phyloP scores from a whole-genome alignment of 257 asterid genomes.

The Solanum neorickii region DNA sequence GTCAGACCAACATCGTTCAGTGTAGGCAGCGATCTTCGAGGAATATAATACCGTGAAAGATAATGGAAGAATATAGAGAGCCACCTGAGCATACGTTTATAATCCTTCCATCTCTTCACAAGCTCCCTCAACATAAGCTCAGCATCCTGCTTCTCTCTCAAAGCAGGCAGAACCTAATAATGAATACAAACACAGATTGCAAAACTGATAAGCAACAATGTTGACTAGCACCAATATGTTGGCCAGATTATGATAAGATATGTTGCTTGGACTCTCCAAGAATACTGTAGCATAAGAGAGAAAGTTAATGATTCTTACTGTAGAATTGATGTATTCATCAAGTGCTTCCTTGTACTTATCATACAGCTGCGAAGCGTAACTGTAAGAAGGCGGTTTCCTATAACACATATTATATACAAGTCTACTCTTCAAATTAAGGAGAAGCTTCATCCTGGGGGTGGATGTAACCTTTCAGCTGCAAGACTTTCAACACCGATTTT shows the following conservation, averaged over 20 bases:
- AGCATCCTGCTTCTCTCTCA: conserved; percentile 26
- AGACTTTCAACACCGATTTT: neutral
- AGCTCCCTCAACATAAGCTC: conserved; percentile 42
- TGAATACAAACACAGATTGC: neutral
- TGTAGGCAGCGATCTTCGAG: conserved; percentile 15
- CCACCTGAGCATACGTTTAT: conserved; percentile 19
- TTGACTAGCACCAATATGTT: neutral
- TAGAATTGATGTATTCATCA: conserved; percentile 22
- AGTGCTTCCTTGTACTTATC: conserved; percentile 24
- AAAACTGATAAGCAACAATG: neutral
- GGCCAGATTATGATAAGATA: neutral
- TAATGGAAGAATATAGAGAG: neutral
- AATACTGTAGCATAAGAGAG: neutral
- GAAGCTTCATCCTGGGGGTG: neutral
- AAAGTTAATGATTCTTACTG: conserved; percentile 11
- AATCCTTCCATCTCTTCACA: conserved; percentile 33
- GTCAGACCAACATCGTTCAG: conserved; percentile 25
- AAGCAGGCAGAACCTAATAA: conserved; percentile 31
- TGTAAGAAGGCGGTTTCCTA: neutral
- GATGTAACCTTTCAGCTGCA: neutral
- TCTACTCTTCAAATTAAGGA: conserved; percentile 23
- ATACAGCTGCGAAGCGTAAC: conserved; percentile 4
- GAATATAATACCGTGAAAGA: neutral
- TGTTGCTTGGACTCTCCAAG: neutral
- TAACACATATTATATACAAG: conserved; percentile 22